Conservation (phyloP, 106 monocot genomes). For the Platanthera zijinensis region DNA sequence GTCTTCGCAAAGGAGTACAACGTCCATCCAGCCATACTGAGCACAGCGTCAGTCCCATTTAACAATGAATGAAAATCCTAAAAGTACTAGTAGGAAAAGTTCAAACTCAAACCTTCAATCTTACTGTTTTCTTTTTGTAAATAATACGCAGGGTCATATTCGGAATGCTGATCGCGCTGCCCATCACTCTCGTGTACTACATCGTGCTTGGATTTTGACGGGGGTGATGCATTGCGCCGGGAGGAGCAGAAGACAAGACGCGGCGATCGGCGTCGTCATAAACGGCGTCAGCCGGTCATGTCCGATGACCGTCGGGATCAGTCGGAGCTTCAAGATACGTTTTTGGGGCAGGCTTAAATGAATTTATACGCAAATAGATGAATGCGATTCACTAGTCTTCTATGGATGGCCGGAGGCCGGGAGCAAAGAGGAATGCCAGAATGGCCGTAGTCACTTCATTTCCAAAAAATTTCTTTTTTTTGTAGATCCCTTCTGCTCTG, state of each 20-base stretch:
- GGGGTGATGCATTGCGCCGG: background rate
- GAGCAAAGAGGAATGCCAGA: too few relatives aligned
- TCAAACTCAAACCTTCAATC: background rate
- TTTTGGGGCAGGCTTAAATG: too few relatives aligned
- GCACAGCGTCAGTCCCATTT: conserved; percentile 37
- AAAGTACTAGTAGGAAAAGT: background rate
- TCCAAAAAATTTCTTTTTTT: too few relatives aligned
- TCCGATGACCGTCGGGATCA: too few relatives aligned
- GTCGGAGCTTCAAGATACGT: too few relatives aligned
- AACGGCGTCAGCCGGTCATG: background rate
- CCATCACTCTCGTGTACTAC: conserved; percentile 33
- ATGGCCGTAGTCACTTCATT: too few relatives aligned
- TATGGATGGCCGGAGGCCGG: too few relatives aligned
- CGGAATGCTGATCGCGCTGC: conserved; percentile 39
- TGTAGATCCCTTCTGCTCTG: too few relatives aligned
- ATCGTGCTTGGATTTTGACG: conserved; percentile 23
- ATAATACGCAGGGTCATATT: conserved; percentile 22
- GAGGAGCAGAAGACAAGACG: background rate
- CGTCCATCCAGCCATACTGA: conserved; percentile 54
- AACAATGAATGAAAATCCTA: background rate
- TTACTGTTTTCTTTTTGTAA: background rate
- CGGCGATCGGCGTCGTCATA: background rate
- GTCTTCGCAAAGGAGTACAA: conserved; percentile 73
- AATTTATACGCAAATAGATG: too few relatives aligned
- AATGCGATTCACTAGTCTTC: too few relatives aligned